These are phyloP conservation scores for Fusarium compactum DNA, from an alignment of 2,329 filamentous ascomycete genomes.

Conservation along the genomic window DNA sequence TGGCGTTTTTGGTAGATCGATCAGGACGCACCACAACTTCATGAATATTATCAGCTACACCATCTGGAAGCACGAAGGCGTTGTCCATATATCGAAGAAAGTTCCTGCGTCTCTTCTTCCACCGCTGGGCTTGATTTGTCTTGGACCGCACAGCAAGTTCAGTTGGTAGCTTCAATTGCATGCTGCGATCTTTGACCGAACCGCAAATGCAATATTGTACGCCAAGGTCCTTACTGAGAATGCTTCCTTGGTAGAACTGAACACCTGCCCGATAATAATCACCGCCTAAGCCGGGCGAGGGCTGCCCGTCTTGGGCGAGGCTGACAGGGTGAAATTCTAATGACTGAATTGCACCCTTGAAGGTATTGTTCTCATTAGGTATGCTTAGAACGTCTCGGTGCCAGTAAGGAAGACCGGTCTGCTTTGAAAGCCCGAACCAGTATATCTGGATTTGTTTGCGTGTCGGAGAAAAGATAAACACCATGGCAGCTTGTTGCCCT, in stretches of 20 bases:
- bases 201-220: constrained; percentile 56
- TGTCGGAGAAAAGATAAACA: constrained; percentile 52
- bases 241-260: constrained; percentile 62
- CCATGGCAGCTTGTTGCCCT: constrained; percentile 44
- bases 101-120: constrained; percentile 47
- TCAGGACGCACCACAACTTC: constrained; percentile 28
- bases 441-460: constrained; percentile 52
- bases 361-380: constrained; percentile 23
- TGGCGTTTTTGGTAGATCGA: background rate
- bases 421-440: constrained; percentile 49
- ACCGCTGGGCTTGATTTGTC: constrained; percentile 42
- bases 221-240: constrained; percentile 58
- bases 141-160: constrained; percentile 46
- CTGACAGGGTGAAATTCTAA: constrained; percentile 48
- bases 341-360: constrained; percentile 37
- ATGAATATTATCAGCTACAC: constrained; percentile 46
- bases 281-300: constrained; percentile 43
- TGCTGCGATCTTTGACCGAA: constrained; percentile 39
- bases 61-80: constrained; percentile 55
- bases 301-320: constrained; percentile 29
- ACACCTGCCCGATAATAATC: constrained; percentile 52
- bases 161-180: constrained; percentile 48
- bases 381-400: constrained; percentile 53
- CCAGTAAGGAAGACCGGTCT: constrained; percentile 51
- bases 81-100: constrained; percentile 48